Percentiles rank a stretch among this genome's conserved stretches.
These are phyloP conservation scores for Endocalyx cinctus DNA, from an alignment of 2,329 filamentous ascomycete genomes.

Conservation along the genomic window DNA sequence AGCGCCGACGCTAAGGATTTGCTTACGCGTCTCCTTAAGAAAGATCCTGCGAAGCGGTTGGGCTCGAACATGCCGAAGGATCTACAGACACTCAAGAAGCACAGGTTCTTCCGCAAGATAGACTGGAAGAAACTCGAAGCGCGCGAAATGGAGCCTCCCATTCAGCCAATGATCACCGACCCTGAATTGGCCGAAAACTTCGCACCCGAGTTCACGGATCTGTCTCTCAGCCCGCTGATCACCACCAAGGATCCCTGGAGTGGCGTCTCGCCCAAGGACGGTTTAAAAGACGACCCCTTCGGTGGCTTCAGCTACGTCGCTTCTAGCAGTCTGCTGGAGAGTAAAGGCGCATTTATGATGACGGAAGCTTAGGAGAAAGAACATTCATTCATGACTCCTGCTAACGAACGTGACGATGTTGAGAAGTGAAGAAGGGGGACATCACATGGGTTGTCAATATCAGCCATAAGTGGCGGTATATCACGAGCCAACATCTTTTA, in stretches of 20 bases:
- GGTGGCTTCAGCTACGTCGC: constrained; percentile 62
- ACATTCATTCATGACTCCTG: too few relatives aligned
- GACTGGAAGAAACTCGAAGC: constrained; percentile 85
- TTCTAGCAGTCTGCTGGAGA: constrained; percentile 52
- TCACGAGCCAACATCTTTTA: too few relatives aligned
- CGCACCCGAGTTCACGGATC: constrained; percentile 80
- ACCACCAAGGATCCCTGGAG: constrained; percentile 39
- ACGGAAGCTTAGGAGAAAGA: constrained; percentile 8
- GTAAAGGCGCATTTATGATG: constrained; percentile 34
- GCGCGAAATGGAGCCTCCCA: constrained; percentile 81
- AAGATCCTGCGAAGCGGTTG: constrained; percentile 86
- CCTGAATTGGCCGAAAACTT: constrained; percentile 97
- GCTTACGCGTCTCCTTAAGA: constrained; percentile 81
- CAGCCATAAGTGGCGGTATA: too few relatives aligned
- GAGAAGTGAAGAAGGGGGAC: too few relatives aligned
- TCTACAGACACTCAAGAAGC: constrained; percentile 76
- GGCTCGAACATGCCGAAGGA: constrained; percentile 88
- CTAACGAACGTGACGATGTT: too few relatives aligned
- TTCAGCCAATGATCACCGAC: constrained; percentile 89
- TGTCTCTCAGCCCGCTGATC: constrained; percentile 72
- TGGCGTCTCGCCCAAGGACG: constrained; percentile 25
- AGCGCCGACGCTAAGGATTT: constrained; percentile 90
- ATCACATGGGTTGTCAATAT: too few relatives aligned
- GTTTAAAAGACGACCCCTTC: constrained; percentile 52
- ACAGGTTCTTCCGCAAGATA: constrained; percentile 95